Percentiles rank a stretch among this genome's conserved stretches.
Conservation (phyloP, 257 asterid species). For the Rauvolfia tetraphylla region DNA sequence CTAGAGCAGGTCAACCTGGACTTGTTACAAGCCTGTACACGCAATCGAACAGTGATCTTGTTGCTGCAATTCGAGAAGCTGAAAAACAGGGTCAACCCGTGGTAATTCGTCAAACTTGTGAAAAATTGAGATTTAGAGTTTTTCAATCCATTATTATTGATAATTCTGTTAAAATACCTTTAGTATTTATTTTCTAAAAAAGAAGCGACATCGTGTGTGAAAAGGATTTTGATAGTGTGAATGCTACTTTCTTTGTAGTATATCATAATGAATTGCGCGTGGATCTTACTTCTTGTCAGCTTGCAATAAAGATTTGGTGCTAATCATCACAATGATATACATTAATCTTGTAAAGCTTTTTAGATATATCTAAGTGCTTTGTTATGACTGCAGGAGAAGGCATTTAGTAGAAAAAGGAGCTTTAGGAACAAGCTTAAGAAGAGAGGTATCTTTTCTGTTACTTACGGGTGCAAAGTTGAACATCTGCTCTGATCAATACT, state of each 20-base stretch:
- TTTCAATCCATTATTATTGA: neutral
- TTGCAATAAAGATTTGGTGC: neutral
- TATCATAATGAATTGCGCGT: neutral
- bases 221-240: neutral
- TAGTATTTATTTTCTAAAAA: neutral
- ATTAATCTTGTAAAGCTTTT: neutral
- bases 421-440: slow-evolving; percentile 90
- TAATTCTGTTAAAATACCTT: neutral
- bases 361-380: slow-evolving; percentile 7
- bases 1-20: slow-evolving; percentile 92
- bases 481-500: neutral
- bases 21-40: slow-evolving; percentile 78
- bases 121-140: neutral
- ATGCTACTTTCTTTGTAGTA: neutral
- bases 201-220: neutral
- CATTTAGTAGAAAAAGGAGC: slow-evolving; percentile 92
- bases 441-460: slow-evolving; percentile 38
- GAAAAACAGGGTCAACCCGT: slow-evolving; percentile 64
- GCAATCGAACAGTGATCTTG: slow-evolving; percentile 70
- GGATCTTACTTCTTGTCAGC: neutral
- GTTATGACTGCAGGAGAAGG: slow-evolving; percentile 67
- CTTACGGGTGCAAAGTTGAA: neutral
- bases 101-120: slow-evolving; percentile 45
- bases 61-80: slow-evolving; percentile 81
- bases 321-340: neutral